phyloP scores from a whole-genome alignment of 257 asterid genomes.

The Vinca minor region DNA sequence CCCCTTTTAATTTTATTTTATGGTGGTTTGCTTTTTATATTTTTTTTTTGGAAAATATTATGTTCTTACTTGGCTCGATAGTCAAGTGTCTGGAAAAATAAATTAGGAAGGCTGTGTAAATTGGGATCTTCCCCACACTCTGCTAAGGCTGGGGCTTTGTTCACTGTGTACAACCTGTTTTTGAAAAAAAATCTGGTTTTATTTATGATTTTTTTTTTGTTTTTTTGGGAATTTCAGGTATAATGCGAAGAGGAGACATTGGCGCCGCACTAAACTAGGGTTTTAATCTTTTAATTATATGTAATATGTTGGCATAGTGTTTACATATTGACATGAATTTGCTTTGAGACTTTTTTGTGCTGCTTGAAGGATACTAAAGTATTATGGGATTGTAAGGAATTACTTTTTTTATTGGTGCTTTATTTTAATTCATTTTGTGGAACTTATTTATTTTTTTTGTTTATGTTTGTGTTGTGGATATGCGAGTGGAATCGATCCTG shows the following conservation, averaged over 20 bases:
- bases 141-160: too few relatives aligned
- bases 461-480: not conserved
- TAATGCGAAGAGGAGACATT: constrained; percentile 34
- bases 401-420: not conserved
- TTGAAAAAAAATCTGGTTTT: too few relatives aligned
- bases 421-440: not conserved
- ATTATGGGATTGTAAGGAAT: not conserved
- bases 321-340: too few relatives aligned
- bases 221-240: constrained; percentile 21
- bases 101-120: too few relatives aligned
- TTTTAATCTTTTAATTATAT: constrained; percentile 15
- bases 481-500: too few relatives aligned
- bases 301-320: not conserved
- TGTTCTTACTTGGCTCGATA: too few relatives aligned
- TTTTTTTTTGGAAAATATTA: too few relatives aligned
- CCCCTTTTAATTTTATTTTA: too few relatives aligned
- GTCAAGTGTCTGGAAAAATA: too few relatives aligned
- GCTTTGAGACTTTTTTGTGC: not conserved
- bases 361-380: not conserved
- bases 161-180: too few relatives aligned
- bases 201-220: too few relatives aligned
- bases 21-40: not conserved
- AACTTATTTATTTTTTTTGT: not conserved
- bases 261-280: constrained; percentile 34
- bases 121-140: too few relatives aligned